Conservation (phyloP, 805 yeast genomes). For the Ogataea naganishii region DNA sequence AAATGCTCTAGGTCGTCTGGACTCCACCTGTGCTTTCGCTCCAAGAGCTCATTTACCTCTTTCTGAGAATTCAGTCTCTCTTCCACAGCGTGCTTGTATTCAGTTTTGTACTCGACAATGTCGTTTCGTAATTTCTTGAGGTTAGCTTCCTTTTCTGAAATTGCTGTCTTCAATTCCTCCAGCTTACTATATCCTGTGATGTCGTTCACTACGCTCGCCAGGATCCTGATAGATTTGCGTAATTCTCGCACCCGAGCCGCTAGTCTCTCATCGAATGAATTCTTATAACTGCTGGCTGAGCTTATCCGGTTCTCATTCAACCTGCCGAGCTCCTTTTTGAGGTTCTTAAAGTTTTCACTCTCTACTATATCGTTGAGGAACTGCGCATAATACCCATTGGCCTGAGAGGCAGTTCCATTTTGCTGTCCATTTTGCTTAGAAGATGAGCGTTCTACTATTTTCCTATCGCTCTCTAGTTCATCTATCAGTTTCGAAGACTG, state of each 20-base stretch:
- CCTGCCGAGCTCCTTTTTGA: slow-evolving; percentile 21
- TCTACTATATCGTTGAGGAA: slow-evolving; percentile 19
- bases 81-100: slow-evolving; percentile 53
- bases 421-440: slow-evolving; percentile 1
- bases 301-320: slow-evolving; percentile 17
- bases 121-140: slow-evolving; percentile 38
- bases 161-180: slow-evolving; percentile 57
- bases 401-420: slow-evolving; percentile 3
- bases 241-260: slow-evolving; percentile 44
- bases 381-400: slow-evolving; percentile 1
- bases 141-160: slow-evolving; percentile 45
- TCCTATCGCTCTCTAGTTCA: slow-evolving; percentile 10
- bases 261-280: slow-evolving; percentile 32
- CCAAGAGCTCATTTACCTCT: slow-evolving; percentile 79
- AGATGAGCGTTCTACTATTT: background rate
- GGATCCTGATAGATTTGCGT: slow-evolving; percentile 48
- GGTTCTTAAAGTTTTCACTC: slow-evolving; percentile 23
- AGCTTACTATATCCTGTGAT: slow-evolving; percentile 86
- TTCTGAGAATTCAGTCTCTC: slow-evolving; percentile 64
- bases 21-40: slow-evolving; percentile 78
- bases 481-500: slow-evolving; percentile 10
- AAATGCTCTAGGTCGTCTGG: slow-evolving; percentile 74
- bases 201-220: slow-evolving; percentile 70
- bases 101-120: slow-evolving; percentile 39
- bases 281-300: slow-evolving; percentile 22